These are phyloP conservation scores for Saccharomyces hybrid DNA, from an alignment of 1,139 yeast species.

Conservation along the genomic window DNA sequence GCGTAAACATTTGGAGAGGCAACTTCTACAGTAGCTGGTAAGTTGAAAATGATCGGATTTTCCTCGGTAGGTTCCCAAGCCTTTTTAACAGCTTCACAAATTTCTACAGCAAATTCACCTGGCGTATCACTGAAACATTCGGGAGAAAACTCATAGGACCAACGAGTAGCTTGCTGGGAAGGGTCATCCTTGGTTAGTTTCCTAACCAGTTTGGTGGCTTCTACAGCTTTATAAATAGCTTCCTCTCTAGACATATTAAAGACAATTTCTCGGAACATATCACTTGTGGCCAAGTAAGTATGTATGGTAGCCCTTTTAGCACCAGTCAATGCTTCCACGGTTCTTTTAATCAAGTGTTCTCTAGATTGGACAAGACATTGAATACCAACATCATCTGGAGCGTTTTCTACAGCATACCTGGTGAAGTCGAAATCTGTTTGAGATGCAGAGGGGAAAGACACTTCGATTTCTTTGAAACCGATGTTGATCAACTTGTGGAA, in stretches of 20 bases:
- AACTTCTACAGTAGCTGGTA: slow-evolving; percentile 98
- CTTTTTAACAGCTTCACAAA: slow-evolving; percentile 89
- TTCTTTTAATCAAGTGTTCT: slow-evolving; percentile 79
- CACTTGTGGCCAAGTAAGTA: slow-evolving; percentile 86
- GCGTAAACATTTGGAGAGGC: slow-evolving; percentile 91
- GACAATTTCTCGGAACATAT: slow-evolving; percentile 82
- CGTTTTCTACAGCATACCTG: slow-evolving; percentile 81
- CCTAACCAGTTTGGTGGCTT: slow-evolving; percentile 72
- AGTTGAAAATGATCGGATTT: slow-evolving; percentile 83
- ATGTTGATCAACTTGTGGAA: slow-evolving; percentile 75
- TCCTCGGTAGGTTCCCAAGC: slow-evolving; percentile 88
- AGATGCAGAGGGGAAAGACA: slow-evolving; percentile 91
- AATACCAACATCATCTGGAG: slow-evolving; percentile 87
- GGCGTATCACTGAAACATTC: slow-evolving; percentile 91
- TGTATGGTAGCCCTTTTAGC: slow-evolving; percentile 88
- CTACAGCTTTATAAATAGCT: slow-evolving; percentile 74
- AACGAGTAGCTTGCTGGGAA: slow-evolving; percentile 55
- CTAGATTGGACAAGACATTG: slow-evolving; percentile 92
- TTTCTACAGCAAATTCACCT: slow-evolving; percentile 69
- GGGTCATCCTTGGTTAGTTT: slow-evolving; percentile 87
- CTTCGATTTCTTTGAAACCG: slow-evolving; percentile 96
- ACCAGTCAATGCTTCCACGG: slow-evolving; percentile 81
- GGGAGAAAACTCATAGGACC: slow-evolving; percentile 93
- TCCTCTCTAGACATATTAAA: slow-evolving; percentile 80
- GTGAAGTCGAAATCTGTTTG: slow-evolving; percentile 96